Conservation (phyloP, 805 yeast genomes). For the Brettanomyces bruxellensis region DNA sequence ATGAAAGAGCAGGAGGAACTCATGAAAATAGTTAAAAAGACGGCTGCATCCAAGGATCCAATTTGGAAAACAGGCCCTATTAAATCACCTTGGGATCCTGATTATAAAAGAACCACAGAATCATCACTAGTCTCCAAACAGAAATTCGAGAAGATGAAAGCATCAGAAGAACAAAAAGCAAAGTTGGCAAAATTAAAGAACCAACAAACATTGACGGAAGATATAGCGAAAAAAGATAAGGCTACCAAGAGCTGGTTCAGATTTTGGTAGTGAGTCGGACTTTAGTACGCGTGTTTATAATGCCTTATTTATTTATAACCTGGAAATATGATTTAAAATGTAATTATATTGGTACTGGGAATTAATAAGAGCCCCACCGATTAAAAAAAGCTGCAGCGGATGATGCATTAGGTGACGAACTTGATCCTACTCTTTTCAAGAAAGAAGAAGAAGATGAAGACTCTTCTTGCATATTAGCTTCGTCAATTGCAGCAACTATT, state of each 20-base stretch:
- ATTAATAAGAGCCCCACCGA: slow-evolving; percentile 7
- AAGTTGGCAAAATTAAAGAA: slow-evolving; percentile 33
- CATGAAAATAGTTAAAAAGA: slow-evolving; percentile 55
- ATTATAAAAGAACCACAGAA: slow-evolving; percentile 23
- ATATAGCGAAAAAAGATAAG: slow-evolving; percentile 18
- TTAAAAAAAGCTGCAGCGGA: slow-evolving; percentile 3
- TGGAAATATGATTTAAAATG: too few relatives aligned
- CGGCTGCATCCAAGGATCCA: slow-evolving; percentile 64
- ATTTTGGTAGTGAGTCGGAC: slow-evolving; percentile 10
- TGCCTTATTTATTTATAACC: too few relatives aligned
- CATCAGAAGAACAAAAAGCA: slow-evolving; percentile 27
- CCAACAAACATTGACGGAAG: slow-evolving; percentile 28
- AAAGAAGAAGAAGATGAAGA: slow-evolving; percentile 15
- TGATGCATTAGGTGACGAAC: too few relatives aligned
- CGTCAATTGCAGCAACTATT: slow-evolving; percentile 79
- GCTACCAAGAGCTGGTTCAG: slow-evolving; percentile 21
- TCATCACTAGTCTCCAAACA: slow-evolving; percentile 32
- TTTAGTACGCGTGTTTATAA: not conserved
- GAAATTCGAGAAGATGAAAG: slow-evolving; percentile 38
- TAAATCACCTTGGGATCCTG: slow-evolving; percentile 57
- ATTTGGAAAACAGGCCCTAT: slow-evolving; percentile 76
- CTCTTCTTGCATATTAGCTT: slow-evolving; percentile 45
- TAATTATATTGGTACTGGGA: not conserved
- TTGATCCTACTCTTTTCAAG: not conserved
- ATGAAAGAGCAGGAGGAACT: slow-evolving; percentile 60